Base-by-base conservation (phyloP, 129 eudicot species). In the Tagetes patula region DNA sequence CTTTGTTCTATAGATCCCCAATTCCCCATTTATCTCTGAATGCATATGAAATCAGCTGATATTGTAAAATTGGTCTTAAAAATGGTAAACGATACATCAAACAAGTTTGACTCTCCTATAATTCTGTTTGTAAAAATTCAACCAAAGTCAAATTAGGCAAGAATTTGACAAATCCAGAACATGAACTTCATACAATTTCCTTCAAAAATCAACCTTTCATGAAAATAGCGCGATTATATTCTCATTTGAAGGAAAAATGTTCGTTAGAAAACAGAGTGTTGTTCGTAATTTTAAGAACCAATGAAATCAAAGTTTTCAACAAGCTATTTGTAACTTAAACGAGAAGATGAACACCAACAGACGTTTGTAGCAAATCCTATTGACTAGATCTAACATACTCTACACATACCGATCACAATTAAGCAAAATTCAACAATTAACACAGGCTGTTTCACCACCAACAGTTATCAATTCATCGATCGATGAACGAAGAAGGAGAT, bases 301-400 rank as follows among this genome's bases (percentile, higher is more conserved):
- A 48, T 3, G 54, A 48, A 12, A 12, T 48, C 54, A 48, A 10
- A 13, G 54, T 48, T 48, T 48, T 3, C 27, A 10, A 12, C 12
- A 48, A 13, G 54, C 14, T 9, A 48, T 48, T 9, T 48, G 27
- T 10, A 48, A 48, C 14, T 14, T 9, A n/a, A 2, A 10, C 27
- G 1, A 10, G 6, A 48, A 48, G 54, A 48, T 48, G 14, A 48
- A 48, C 6, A 43, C 8, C 11, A 43, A 43, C 2, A 43, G 9
- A 4, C 46, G 46, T 41, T 41, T 8, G 13, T 13, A 49, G 6
- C 6, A 30, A 6, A 30, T 0, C 10, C 8, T 32, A 32, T 40
- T 3, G 64, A 58, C 40, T 58, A 31, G 64, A 58, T 58, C 64
- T 58, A 13, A 58, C 40, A 58, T 14, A 58, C 39, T 31, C 65